Conservation (phyloP, 2,329 filamentous ascomycete species). For the Trichoderma atroviride region DNA sequence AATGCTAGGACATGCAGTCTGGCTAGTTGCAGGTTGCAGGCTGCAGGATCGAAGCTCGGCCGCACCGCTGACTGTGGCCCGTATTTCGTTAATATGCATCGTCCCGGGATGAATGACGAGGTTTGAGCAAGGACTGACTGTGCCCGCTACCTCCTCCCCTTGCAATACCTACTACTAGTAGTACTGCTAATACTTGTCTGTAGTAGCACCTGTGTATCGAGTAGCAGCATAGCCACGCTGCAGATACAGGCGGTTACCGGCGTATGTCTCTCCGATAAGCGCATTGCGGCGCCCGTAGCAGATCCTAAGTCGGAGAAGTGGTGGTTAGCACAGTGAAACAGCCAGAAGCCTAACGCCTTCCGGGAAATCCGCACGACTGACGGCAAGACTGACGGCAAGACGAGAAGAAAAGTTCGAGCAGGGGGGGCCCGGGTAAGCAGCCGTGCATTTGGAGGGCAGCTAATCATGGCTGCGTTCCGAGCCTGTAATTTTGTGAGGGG, state of each 20-base stretch:
- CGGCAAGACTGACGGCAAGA: neutral
- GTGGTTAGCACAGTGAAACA: neutral
- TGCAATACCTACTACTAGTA: neutral
- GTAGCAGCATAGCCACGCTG: neutral
- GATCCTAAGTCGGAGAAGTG: neutral
- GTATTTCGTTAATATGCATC: neutral
- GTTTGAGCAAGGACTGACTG: neutral
- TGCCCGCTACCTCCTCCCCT: neutral
- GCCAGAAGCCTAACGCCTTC: constrained; percentile 6
- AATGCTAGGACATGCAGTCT: neutral
- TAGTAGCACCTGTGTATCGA: neutral
- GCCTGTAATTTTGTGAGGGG: neutral
- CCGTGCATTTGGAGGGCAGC: neutral
- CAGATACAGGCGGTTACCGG: neutral
- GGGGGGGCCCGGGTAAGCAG: constrained; percentile 7
- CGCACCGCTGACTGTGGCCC: neutral
- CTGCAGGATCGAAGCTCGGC: neutral
- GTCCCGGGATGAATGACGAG: neutral
- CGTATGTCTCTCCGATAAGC: neutral
- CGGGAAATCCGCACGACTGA: neutral
- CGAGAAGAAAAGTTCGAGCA: neutral
- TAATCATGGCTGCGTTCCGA: neutral
- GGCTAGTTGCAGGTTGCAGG: neutral
- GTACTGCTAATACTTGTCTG: neutral
- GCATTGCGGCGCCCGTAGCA: neutral